Conservation (phyloP, 352 stramenopile genomes). For the Pythium myriotylum region DNA sequence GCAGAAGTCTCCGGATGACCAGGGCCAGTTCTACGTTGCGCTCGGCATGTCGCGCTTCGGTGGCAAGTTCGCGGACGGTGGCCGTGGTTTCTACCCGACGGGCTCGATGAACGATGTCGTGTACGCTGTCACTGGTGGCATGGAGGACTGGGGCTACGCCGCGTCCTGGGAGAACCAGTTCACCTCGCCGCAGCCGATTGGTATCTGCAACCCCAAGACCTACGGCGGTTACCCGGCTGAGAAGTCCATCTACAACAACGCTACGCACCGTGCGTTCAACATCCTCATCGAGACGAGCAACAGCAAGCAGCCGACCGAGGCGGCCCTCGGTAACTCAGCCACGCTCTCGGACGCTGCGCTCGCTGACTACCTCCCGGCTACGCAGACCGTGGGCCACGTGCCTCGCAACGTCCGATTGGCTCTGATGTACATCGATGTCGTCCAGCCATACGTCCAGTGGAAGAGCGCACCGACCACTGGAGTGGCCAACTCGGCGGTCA, state of each 20-base stretch:
- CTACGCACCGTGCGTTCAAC: constrained; percentile 91
- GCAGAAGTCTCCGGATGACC: constrained; percentile 58
- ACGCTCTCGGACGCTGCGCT: constrained; percentile 49
- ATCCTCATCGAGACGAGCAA: constrained; percentile 94
- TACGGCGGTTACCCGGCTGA: constrained; percentile 84
- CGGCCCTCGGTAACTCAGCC: constrained; percentile 67
- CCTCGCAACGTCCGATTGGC: constrained; percentile 92
- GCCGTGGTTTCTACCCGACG: constrained; percentile 54
- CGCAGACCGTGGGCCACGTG: constrained; percentile 88
- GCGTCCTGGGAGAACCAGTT: constrained; percentile 76
- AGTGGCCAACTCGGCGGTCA: constrained; percentile 13
- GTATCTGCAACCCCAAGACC: constrained; percentile 77
- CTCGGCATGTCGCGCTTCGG: constrained; percentile 66
- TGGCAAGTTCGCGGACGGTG: constrained; percentile 63
- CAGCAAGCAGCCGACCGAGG: constrained; percentile 73
- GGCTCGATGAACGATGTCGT: constrained; percentile 94
- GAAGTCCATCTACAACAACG: constrained; percentile 92
- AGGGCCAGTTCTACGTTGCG: constrained; percentile 51
- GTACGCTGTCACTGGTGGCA: constrained; percentile 94
- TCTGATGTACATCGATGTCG: constrained; percentile 91
- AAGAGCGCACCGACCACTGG: constrained; percentile 31
- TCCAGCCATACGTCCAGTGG: constrained; percentile 91
- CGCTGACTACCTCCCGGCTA: constrained; percentile 40
- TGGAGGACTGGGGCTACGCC: constrained; percentile 97
- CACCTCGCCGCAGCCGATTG: constrained; percentile 45